These are phyloP conservation scores for Podaxis carcinomalis DNA, from an alignment of 768 basidiomycete species.

Conservation along the genomic window DNA sequence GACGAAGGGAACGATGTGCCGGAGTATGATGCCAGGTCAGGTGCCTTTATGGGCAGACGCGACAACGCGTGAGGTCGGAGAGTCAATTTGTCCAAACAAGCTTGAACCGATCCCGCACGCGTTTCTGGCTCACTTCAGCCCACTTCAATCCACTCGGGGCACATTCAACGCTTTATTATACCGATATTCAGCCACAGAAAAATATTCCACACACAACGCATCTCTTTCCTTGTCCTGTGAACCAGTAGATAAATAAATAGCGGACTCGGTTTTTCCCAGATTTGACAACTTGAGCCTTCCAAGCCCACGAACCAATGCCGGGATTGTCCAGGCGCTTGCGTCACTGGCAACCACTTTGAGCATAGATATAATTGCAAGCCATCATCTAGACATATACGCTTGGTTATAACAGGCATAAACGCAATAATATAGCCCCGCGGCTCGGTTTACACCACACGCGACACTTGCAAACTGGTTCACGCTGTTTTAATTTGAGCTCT, in stretches of 20 bases:
- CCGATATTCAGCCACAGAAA: not conserved
- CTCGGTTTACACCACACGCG: not conserved
- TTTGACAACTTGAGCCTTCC: not conserved
- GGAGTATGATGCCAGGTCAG: slow-evolving; percentile 27
- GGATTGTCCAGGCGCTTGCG: not conserved
- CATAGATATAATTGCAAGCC: not conserved
- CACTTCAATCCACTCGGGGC: not conserved
- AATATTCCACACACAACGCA: not conserved
- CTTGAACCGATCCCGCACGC: slow-evolving; percentile 36
- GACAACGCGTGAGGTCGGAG: slow-evolving; percentile 33
- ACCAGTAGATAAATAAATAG: not conserved
- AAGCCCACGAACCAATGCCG: not conserved
- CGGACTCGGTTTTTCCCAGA: not conserved
- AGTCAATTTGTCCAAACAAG: slow-evolving; percentile 12
- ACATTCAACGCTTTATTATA: not conserved
- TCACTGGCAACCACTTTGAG: not conserved
- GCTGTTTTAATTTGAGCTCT: not conserved
- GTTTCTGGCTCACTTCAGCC: slow-evolving; percentile 17
- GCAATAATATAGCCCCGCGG: not conserved
- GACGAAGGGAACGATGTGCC: slow-evolving; percentile 23
- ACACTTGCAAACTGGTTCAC: slow-evolving; percentile 3
- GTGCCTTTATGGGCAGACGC: slow-evolving; percentile 27
- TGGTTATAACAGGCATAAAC: not conserved
- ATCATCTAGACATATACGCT: not conserved
- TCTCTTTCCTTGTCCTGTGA: not conserved